Evolutionary conservation across 345 rosid genomes (phyloP).

Genomic region (Syzygium aqueum): DNA sequence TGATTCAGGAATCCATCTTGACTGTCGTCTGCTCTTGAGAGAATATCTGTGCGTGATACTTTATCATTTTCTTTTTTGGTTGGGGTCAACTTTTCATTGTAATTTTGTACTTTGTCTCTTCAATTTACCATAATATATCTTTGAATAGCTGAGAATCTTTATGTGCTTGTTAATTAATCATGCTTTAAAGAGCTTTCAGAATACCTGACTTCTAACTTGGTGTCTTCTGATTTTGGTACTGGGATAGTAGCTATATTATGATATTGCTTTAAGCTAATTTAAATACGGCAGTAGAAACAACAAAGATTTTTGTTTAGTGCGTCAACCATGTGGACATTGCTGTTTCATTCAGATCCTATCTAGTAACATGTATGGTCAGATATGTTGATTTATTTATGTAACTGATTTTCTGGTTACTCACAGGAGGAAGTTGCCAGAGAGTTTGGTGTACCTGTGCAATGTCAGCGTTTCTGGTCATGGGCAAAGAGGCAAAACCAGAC

Average conservation of each 20-base stretch:
- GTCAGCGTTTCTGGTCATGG: conserved; percentile 94
- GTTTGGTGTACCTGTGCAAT: conserved; percentile 81
- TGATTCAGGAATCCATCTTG: background rate
- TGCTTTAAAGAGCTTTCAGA: background rate
- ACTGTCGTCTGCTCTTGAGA: background rate
- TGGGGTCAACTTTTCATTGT: background rate
- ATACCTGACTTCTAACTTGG: background rate
- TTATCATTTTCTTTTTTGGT: background rate
- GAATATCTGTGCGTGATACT: background rate
- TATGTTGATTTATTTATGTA: background rate
- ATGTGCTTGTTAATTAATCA: background rate
- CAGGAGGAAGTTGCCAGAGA: conserved; percentile 98
- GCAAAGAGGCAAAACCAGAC: conserved; percentile 97
- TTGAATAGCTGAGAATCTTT: background rate
- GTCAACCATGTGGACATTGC: background rate
- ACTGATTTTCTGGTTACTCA: conserved; percentile 1
- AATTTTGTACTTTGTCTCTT: background rate
- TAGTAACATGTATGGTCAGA: background rate
- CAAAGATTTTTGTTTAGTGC: background rate
- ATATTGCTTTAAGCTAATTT: background rate
- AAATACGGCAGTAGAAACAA: background rate
- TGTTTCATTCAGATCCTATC: background rate
- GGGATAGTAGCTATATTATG: background rate
- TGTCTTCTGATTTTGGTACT: background rate
- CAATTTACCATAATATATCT: background rate